Evolutionary conservation across 805 yeast species (phyloP).

Genomic region (Scheffersomyces stipitis): DNA sequence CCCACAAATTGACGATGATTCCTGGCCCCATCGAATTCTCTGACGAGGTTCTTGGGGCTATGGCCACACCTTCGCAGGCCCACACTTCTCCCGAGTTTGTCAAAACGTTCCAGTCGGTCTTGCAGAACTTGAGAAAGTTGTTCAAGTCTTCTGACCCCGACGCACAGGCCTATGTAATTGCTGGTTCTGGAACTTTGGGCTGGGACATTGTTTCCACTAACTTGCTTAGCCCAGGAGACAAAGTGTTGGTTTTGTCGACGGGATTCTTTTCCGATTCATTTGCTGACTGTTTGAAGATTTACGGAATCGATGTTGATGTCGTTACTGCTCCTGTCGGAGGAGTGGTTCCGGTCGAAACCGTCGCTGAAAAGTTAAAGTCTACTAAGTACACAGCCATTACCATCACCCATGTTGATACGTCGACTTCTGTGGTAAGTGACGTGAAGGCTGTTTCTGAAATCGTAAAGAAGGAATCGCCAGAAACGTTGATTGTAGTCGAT

Average conservation of each 20-base stretch:
- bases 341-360: conserved; percentile 53
- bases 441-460: conserved; percentile 60
- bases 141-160: conserved; percentile 65
- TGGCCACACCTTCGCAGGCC: conserved; percentile 82
- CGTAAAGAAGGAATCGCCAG: conserved; percentile 70
- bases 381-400: conserved; percentile 68
- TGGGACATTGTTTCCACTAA: conserved; percentile 91
- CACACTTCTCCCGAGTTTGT: conserved; percentile 88
- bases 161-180: conserved; percentile 79
- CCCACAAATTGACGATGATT: conserved; percentile 55
- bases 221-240: conserved; percentile 61
- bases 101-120: conserved; percentile 64
- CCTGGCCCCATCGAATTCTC: conserved; percentile 90
- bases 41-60: conserved; percentile 73
- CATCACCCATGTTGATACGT: conserved; percentile 94
- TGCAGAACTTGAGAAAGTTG: conserved; percentile 66
- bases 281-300: conserved; percentile 69
- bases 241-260: conserved; percentile 79
- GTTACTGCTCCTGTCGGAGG: conserved; percentile 74
- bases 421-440: conserved; percentile 87
- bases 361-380: conserved; percentile 54
- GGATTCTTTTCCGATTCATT: conserved; percentile 88
- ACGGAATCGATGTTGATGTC: conserved; percentile 75
- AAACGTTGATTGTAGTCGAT: conserved; percentile 81
- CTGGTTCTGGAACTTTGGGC: conserved; percentile 94